phyloP scores from a whole-genome alignment of 1,284 basidiomycete species.

The Amylostereum areolatum region DNA sequence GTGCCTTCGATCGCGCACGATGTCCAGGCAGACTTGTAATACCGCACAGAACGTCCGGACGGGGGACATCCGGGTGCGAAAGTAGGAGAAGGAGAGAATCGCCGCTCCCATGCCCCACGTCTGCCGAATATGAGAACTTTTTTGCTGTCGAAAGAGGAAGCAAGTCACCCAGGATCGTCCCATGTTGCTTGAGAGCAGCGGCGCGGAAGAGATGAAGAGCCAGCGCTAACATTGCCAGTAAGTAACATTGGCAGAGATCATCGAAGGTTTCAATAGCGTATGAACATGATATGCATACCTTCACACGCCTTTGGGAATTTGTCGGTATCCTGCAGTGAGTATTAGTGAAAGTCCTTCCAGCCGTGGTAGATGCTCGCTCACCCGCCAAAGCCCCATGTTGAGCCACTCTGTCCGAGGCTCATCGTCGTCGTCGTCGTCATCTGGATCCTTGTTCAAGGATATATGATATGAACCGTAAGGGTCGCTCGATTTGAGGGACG shows the following conservation, averaged over 20 bases:
- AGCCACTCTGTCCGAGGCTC: conserved; percentile 58
- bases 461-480: conserved; percentile 54
- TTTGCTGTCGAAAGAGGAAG: neutral
- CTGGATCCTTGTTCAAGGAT: conserved; percentile 35
- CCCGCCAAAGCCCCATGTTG: conserved; percentile 66
- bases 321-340: conserved; percentile 32
- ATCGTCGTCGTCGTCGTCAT: conserved; percentile 23
- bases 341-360: conserved; percentile 1
- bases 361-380: conserved; percentile 16
- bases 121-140: conserved; percentile 4
- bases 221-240: conserved; percentile 34
- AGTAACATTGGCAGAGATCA: neutral
- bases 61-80: conserved; percentile 36
- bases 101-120: conserved; percentile 69
- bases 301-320: conserved; percentile 56
- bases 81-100: conserved; percentile 57
- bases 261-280: neutral
- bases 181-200: conserved; percentile 33
- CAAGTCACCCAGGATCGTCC: conserved; percentile 47
- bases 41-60: conserved; percentile 45
- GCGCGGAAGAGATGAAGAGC: conserved; percentile 45
- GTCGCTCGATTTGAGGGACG: conserved; percentile 22
- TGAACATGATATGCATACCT: conserved; percentile 28
- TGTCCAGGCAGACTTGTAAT: conserved; percentile 57
- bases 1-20: conserved; percentile 36